Evolutionary conservation across 75 land plant species (phyloP), one percentile per base, ranked within the genome.

Genomic region (Pinus albicaulis): DNA sequence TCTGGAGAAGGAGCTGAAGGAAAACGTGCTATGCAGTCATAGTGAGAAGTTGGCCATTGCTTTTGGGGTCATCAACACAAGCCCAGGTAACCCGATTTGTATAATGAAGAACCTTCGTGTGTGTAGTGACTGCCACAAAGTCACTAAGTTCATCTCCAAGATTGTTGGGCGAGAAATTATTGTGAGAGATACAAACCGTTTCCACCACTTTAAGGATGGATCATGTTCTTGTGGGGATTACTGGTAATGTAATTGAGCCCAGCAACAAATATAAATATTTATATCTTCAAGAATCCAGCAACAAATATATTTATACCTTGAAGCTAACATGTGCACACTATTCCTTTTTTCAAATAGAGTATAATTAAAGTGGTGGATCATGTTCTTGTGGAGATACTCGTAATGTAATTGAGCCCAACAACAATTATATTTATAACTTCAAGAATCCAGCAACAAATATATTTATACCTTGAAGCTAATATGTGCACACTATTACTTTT

Each of bases 21-120:
- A 85, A 76, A 81, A 68, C 56, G 83, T 76, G 44, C 59, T 89
- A 77, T 72, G 22, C 55, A 68, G 38, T 41, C 90, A 89, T 55
- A 85, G 87, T 48, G 90, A 89, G 72, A 85, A 83, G 83, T 55
- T 89, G 80, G 90, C 90, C 10, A 58, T 89, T 72, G 85, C 85
- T 14, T 89, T 57, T 81, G 85, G 68, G 55, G 61, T 89, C 25
- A 61, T 89, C 3, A 89, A 82, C 71, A 82, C 88, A 4, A 53
- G 70, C 17, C 85, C 85, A 13, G 83, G 84, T 41, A 76, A 74
- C 19, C 79, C 87, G 25, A 76, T 89, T 22, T 31, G 71, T 59
- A 65, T 88, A 24, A 77, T 76, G 23, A 88, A 88, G 84, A 88
- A 82, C 71, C 78, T 88, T 1, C 77, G 85, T n/a, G 78, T 80